Evolutionary conservation across 129 eudicot genomes (phyloP), one percentile per base, ranked within the genome.

Genomic region (Flaveria bidentis): DNA sequence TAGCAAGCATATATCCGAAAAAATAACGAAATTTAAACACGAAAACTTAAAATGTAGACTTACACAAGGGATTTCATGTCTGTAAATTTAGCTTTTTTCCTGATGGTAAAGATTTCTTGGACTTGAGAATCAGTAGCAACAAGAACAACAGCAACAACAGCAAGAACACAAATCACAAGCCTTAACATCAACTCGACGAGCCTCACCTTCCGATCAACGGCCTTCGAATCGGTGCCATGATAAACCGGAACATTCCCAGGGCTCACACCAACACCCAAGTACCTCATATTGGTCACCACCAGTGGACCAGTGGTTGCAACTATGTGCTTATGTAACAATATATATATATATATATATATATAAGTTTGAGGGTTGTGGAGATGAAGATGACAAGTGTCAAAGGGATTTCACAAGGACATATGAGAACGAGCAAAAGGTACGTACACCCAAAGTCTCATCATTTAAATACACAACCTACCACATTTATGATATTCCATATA

Each of bases 21-120:
- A 17, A 56, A 10, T 45, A 18, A 56, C 1, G 4, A 18, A 56
- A 56, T 5, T 2, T 6, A 56, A 17, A 18, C 28, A 56, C 7
- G 5, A 56, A 17, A 56, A 56, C 1, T 2, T 45, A 18, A 18
- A 56, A 55, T 6, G 8, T 5, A 0, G 62, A 56, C 62, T 80
- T 85, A 92, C 97, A 87, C 91, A 72, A 92, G 91, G 67, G 93
- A 55, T 87, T 84, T 92, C 97, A 92, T 92, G 79, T 87, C 91
- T 12, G 89, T 89, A 41, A 83, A 92, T 64, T 85, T 87, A 69
- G 97, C 97, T 80, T 70, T 81, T 78, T 89, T 89, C 51, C 71
- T 71, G 30, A 92, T 76, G 30, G 90, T 77, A 84, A 92, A 92
- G 72, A 92, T 85, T 51, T 84, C 86, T 74, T 79, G 83, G 28